A percentile compares a stretch with the other conserved stretches of the same genome.
Evolutionary conservation across 805 yeast genomes (phyloP).

Genomic region (Nakazawaea molendinolei): DNA sequence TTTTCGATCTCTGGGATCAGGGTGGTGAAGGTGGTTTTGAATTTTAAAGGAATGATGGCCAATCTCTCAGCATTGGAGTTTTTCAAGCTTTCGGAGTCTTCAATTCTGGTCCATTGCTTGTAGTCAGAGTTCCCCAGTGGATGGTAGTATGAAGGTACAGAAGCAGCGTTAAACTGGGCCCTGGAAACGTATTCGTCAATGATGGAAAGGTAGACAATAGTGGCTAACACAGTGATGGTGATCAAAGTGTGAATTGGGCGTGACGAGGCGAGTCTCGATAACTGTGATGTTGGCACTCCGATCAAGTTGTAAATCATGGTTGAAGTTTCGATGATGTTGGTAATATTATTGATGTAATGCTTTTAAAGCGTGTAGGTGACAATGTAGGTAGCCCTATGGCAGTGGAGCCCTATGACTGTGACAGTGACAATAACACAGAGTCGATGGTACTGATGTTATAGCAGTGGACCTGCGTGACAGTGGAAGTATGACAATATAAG

Average conservation of each 20-base stretch:
- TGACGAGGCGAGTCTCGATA: conserved; percentile 52
- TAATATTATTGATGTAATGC: no score
- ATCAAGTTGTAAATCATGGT: conserved; percentile 2
- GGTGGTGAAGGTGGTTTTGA: conserved; percentile 37
- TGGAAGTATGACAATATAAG: no score
- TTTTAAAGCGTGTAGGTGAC: no score
- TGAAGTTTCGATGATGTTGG: background rate
- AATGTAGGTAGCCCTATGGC: no score
- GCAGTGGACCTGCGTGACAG: no score
- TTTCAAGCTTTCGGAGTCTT: conserved; percentile 29
- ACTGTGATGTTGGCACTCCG: conserved; percentile 15
- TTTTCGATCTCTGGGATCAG: conserved; percentile 35
- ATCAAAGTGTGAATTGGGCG: conserved; percentile 86
- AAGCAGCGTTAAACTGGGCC: background rate
- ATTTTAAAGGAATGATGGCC: conserved; percentile 50
- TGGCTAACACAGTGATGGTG: conserved; percentile 63
- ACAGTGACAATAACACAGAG: no score
- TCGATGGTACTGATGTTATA: no score
- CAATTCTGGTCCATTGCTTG: conserved; percentile 42
- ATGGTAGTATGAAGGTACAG: conserved; percentile 27
- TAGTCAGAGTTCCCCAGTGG: conserved; percentile 26
- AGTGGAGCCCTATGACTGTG: no score
- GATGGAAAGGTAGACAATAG: conserved; percentile 71
- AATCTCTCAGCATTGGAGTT: conserved; percentile 36
- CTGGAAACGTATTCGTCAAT: conserved; percentile 52